Base-by-base conservation (phyloP, 177 flowering plant genomes). In the Telopea speciosissima region DNA sequence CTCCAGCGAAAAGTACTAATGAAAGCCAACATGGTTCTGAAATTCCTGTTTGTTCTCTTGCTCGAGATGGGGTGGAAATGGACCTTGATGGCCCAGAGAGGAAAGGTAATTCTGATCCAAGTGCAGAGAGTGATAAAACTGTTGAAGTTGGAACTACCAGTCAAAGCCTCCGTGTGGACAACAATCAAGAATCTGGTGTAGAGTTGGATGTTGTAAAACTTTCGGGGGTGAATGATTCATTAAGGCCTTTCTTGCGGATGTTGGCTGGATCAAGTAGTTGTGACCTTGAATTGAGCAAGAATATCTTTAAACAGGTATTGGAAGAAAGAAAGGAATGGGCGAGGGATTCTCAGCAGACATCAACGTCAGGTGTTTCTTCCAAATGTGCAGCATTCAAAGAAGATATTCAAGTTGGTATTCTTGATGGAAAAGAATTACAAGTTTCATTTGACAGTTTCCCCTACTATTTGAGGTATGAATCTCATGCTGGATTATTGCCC, bases 361-460 rank as follows among this genome's bases (percentile, higher is more conserved):
- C 86, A 61, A 82, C 85, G 69, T 81, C 89, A 49, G 89, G 85
- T 56, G 78, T 76, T 72, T 77, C 91, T 67, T 42, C 79, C 64
- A 83, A 88, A 65, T 80, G 83, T 82, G 83, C 87, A 33, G 85
- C 80, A 36, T 83, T 93, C 78, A 90, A 74, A 69, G 97, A 93
- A 68, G 91, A 87, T 44, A 75, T 91, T 68, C 86, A 67, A 69
- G 85, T 87, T 1, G 84, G 82, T 49, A 85, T 93, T 76, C 75
- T 93, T 66, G 93, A 88, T 77, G 93, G 93, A 36, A 82, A 71
- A 74, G 78, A 78, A 65, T 61, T 88, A 68, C 74, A 85, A 67
- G 93, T 85, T 75, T 86, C 97, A 59, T 90, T 90, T 76, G 92
- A 86, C 8, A 78, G 85, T 60, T 93, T 93, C 75, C 93, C 97